These are phyloP conservation scores for Coniella lustricola DNA, from an alignment of 2,329 filamentous ascomycete species.

Conservation along the genomic window DNA sequence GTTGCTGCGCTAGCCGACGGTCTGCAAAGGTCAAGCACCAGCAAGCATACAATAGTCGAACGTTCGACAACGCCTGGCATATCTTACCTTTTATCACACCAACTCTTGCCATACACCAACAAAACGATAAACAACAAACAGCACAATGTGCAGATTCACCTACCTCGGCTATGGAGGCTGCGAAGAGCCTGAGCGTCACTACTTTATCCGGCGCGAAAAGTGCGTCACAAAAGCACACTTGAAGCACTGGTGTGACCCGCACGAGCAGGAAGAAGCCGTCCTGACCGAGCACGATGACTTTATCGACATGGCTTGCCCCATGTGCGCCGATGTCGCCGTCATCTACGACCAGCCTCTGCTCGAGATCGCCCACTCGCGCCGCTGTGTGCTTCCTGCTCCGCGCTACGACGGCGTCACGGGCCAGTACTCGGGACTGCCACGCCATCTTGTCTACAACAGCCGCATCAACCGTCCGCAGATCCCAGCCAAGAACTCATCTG, in stretches of 20 bases:
- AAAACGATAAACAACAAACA: neutral
- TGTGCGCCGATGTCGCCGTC: slow-evolving; percentile 13
- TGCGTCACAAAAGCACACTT: slow-evolving; percentile 14
- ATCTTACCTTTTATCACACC: too few species aligned
- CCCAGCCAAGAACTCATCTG: slow-evolving; percentile 3
- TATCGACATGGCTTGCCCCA: slow-evolving; percentile 10
- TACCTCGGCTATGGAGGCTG: slow-evolving; percentile 15
- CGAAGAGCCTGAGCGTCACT: slow-evolving; percentile 16
- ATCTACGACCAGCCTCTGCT: slow-evolving; percentile 16
- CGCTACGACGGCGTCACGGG: slow-evolving; percentile 14
- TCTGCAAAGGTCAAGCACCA: neutral
- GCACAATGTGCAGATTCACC: slow-evolving; percentile 15
- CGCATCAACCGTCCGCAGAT: neutral
- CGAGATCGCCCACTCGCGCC: slow-evolving; percentile 16
- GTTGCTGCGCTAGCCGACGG: too few species aligned
- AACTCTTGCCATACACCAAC: neutral
- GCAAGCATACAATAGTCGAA: too few species aligned
- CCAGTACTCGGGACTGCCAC: slow-evolving; percentile 10
- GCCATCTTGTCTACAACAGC: slow-evolving; percentile 1
- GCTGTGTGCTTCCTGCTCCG: slow-evolving; percentile 14
- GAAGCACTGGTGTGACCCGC: slow-evolving; percentile 15
- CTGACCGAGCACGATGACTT: slow-evolving; percentile 5
- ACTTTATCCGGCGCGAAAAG: slow-evolving; percentile 16
- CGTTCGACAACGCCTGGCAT: too few species aligned
- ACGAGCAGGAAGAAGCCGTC: slow-evolving; percentile 13